phyloP scores from a whole-genome alignment of 1,284 basidiomycete genomes.

The Coniferiporia sulphurascens region DNA sequence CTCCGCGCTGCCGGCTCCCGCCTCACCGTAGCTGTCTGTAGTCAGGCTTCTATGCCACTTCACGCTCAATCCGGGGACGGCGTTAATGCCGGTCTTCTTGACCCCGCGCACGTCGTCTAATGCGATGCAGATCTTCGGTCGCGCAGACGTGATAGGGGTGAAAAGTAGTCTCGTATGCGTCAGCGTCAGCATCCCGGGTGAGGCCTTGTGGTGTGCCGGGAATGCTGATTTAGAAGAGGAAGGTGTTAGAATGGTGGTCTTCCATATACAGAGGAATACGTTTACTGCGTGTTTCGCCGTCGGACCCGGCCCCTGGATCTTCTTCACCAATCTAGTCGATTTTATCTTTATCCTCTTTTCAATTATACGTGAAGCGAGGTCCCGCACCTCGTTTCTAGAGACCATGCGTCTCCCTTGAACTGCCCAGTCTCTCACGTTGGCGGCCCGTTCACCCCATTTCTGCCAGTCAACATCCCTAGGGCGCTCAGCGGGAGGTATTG shows the following conservation, averaged over 20 bases:
- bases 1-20: conserved; percentile 1
- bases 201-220: conserved; percentile 50
- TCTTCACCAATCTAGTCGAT: neutral
- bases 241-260: neutral
- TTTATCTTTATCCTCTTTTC: neutral
- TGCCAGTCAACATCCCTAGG: conserved; percentile 40
- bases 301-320: neutral
- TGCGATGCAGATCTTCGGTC: conserved; percentile 42
- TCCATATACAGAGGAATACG: neutral
- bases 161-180: conserved; percentile 46
- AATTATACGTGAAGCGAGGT: neutral
- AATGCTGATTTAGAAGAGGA: conserved; percentile 41
- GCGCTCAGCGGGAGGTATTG: neutral
- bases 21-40: neutral
- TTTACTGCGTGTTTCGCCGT: neutral
- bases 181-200: conserved; percentile 55
- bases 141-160: conserved; percentile 45
- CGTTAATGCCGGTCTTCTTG: conserved; percentile 44
- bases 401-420: conserved; percentile 38
- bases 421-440: conserved; percentile 39
- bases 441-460: conserved; percentile 47
- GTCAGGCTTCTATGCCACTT: conserved; percentile 34
- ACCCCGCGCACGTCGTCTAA: conserved; percentile 46
- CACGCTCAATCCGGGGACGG: conserved; percentile 49
- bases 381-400: conserved; percentile 32